Evolutionary conservation across 768 basidiomycete genomes (phyloP), one percentile per base, ranked within the genome.

Genomic region (Cyathus striatus): DNA sequence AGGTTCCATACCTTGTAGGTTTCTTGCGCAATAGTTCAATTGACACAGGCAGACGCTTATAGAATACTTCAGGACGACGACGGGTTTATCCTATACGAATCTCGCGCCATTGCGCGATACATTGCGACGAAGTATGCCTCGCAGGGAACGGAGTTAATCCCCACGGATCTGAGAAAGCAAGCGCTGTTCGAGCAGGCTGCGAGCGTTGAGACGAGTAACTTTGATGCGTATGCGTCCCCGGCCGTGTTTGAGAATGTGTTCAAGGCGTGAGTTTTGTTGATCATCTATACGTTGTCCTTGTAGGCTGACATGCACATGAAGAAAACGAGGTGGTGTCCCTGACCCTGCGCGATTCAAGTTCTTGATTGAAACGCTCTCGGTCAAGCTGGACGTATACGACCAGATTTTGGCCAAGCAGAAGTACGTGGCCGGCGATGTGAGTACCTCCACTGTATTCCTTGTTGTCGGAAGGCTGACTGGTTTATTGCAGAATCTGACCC

Each of bases 391-490:
- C 23, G 77, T 57, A 1, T 84, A 83, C 56, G 80, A 84, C 23
- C 43, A 49, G 10, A 76, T 84, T 43, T 64, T 86, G 22, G 55
- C 66, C 20, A 81, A 77, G 56, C 72, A 75, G 46, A 71, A 68
- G 49, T 82, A 78, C 55, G 52, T 83, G 25, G 76, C 71, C 13
- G 80, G 80, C 1, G 64, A 82, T 52, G 78, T 68, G 30, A 42
- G 64, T 53, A 20, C 38, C 22, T 37, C 3, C 2, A 42, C 38
- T 43, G 12, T 44, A 20, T 40, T 43, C 21, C 41, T 43, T n/a
- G 13, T 18, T 21, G 17, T 14, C 13, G n/a, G 14, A 43, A 16
- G n/a, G 23, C 9, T 22, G 16, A 23, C 27, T 41, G 12, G 42
- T 26, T 21, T n/a, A 21, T 42, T 25, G n/a, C 18, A 61, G 62